A percentile compares a stretch with the other conserved stretches of the same genome.
Evolutionary conservation across 2,329 filamentous ascomycete species (phyloP).

Genomic region (Cyphellophora europaea): DNA sequence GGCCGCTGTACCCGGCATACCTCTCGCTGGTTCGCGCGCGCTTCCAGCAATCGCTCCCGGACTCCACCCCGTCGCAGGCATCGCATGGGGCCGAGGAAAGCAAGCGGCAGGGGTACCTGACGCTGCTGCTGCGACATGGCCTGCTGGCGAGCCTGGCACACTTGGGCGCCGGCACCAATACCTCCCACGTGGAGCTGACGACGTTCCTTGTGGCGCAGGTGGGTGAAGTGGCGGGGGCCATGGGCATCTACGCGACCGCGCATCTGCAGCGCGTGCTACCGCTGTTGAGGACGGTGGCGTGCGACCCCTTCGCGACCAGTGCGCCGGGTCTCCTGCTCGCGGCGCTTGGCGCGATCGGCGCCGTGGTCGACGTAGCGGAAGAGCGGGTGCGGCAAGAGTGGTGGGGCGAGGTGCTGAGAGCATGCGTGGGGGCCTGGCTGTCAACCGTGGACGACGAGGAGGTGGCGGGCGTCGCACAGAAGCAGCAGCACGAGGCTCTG

Average conservation of each 20-base stretch:
- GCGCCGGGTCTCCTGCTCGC: slow-evolving; percentile 45
- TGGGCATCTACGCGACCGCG: slow-evolving; percentile 29
- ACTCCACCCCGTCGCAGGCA: slow-evolving; percentile 18
- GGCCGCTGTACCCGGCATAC: slow-evolving; percentile 57
- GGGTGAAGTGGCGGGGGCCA: slow-evolving; percentile 19
- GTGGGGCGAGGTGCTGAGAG: slow-evolving; percentile 54
- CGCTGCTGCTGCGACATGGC: slow-evolving; percentile 31
- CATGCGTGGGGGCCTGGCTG: slow-evolving; percentile 54
- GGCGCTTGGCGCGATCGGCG: slow-evolving; percentile 45
- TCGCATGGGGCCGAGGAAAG: neutral
- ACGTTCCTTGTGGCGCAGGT: slow-evolving; percentile 31
- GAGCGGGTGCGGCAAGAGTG: slow-evolving; percentile 52
- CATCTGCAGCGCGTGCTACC: slow-evolving; percentile 55
- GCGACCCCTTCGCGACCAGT: slow-evolving; percentile 57
- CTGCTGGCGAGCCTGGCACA: slow-evolving; percentile 33
- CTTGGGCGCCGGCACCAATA: slow-evolving; percentile 30
- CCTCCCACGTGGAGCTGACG: slow-evolving; percentile 37
- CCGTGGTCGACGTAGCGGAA: slow-evolving; percentile 57
- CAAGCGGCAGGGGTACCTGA: slow-evolving; percentile 34
- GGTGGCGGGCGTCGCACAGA: slow-evolving; percentile 10
- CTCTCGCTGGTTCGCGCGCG: slow-evolving; percentile 44
- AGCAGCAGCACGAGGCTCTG: slow-evolving; percentile 9
- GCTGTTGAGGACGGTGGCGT: slow-evolving; percentile 54
- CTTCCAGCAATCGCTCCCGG: slow-evolving; percentile 19
- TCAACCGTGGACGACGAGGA: slow-evolving; percentile 35